These are phyloP conservation scores for Ganoderma boninense DNA, from an alignment of 1,284 basidiomycete genomes.

Conservation along the genomic window DNA sequence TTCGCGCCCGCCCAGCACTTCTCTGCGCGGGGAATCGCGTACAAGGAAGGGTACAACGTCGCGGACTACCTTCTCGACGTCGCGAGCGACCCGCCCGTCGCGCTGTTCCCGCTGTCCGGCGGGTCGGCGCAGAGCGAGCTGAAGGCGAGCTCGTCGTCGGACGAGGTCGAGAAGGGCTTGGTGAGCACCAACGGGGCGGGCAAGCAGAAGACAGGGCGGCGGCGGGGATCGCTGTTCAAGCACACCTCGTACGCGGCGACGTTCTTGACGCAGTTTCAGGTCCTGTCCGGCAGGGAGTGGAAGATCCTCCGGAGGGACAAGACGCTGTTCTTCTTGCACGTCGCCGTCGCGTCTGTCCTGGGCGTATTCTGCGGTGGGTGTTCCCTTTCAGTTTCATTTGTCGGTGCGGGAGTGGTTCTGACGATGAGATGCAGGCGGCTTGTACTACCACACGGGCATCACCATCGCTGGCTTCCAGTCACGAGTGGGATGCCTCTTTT, in stretches of 20 bases:
- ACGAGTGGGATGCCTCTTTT: conserved; percentile 90
- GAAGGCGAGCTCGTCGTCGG: conserved; percentile 16
- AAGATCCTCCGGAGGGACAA: conserved; percentile 85
- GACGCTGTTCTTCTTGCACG: conserved; percentile 82
- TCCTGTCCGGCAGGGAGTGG: conserved; percentile 84
- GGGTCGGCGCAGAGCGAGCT: conserved; percentile 14
- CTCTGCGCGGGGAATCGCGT: conserved; percentile 51
- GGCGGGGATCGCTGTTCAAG: conserved; percentile 20
- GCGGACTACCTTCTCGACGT: conserved; percentile 91
- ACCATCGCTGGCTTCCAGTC: conserved; percentile 94
- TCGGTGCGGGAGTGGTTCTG: not conserved
- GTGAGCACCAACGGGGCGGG: not conserved
- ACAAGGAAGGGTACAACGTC: conserved; percentile 83
- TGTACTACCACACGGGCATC: conserved; percentile 82
- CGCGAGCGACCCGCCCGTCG: conserved; percentile 69
- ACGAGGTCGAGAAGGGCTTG: conserved; percentile 31
- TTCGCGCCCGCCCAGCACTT: conserved; percentile 75
- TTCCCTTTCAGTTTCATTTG: not conserved
- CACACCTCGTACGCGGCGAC: conserved; percentile 64
- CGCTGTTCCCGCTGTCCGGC: conserved; percentile 45
- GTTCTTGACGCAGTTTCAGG: conserved; percentile 88
- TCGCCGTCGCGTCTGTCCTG: conserved; percentile 70
- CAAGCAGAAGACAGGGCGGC: conserved; percentile 11
- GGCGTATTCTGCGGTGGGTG: conserved; percentile 81
- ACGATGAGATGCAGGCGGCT: conserved; percentile 60